Evolutionary conservation across 2,329 filamentous ascomycete species (phyloP).

Genomic region (Xylariaceae sp.): DNA sequence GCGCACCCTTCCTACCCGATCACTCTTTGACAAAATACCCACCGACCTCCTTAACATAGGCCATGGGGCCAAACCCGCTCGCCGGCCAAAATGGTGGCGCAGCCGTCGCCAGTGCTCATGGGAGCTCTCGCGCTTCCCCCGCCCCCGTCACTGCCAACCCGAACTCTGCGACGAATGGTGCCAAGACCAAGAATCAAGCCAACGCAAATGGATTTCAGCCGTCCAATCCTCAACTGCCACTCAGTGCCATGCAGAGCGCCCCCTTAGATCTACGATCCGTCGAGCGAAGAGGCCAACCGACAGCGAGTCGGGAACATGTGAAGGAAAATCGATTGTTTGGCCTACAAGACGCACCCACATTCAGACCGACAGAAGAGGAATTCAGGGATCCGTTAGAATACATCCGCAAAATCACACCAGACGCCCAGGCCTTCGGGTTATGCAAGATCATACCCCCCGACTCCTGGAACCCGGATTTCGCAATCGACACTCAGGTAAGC

Average conservation of each 20-base stretch:
- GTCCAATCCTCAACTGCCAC: conserved; percentile 45
- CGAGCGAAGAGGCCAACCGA: conserved; percentile 82
- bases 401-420: conserved; percentile 83
- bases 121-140: conserved; percentile 51
- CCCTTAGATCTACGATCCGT: conserved; percentile 84
- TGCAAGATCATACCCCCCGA: conserved; percentile 95
- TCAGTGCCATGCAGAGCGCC: conserved; percentile 53
- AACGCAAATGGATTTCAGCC: conserved; percentile 53
- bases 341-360: conserved; percentile 85
- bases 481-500: conserved; percentile 91
- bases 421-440: conserved; percentile 83
- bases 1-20: conserved; percentile 4
- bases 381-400: conserved; percentile 94
- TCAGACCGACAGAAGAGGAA: conserved; percentile 84
- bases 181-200: conserved; percentile 49
- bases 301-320: conserved; percentile 68
- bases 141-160: conserved; percentile 35
- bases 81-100: conserved; percentile 37
- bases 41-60: conserved; percentile 12
- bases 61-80: conserved; percentile 40
- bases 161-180: conserved; percentile 28
- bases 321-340: conserved; percentile 78
- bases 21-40: conserved; percentile 1
- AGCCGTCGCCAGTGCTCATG: conserved; percentile 41
- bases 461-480: conserved; percentile 90